Percentiles rank a stretch among this genome's conserved stretches.
Evolutionary conservation across 2,329 filamentous ascomycete species (phyloP).

Genomic region (Zasmidium cellare): DNA sequence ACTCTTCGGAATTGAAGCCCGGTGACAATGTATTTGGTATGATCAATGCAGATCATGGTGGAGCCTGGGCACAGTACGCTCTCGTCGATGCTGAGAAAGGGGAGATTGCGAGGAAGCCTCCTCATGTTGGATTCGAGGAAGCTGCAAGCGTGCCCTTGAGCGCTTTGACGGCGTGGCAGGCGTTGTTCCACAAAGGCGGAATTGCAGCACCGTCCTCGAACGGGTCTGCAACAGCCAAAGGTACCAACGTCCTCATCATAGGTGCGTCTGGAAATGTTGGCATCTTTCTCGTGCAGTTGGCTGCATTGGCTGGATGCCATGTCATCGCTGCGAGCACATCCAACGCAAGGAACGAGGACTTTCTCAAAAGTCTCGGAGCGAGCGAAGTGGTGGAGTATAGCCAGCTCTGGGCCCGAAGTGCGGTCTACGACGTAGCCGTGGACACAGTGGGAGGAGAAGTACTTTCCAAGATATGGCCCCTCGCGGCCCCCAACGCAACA

Average conservation of each 20-base stretch:
- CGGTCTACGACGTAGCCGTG: slow-evolving; percentile 13
- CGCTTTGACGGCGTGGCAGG: slow-evolving; percentile 45
- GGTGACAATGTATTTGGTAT: slow-evolving; percentile 41
- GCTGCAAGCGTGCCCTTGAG: slow-evolving; percentile 43
- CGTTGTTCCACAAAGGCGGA: slow-evolving; percentile 34
- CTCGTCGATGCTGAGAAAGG: slow-evolving; percentile 24
- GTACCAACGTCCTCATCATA: slow-evolving; percentile 40
- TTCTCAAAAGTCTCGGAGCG: slow-evolving; percentile 37
- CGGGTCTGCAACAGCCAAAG: slow-evolving; percentile 6
- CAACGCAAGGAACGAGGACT: slow-evolving; percentile 31
- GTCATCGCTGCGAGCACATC: slow-evolving; percentile 38
- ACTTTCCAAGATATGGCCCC: neutral
- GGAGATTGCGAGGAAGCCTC: slow-evolving; percentile 39
- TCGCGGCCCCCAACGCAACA: neutral
- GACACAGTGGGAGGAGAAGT: slow-evolving; percentile 11
- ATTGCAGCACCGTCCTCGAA: neutral
- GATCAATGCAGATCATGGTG: slow-evolving; percentile 29
- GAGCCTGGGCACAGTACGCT: slow-evolving; percentile 37
- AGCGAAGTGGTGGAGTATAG: slow-evolving; percentile 42
- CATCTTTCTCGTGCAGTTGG: slow-evolving; percentile 43
- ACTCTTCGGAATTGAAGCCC: slow-evolving; percentile 30
- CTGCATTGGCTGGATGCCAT: slow-evolving; percentile 37
- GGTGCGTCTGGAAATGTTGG: slow-evolving; percentile 44
- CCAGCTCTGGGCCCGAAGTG: neutral
- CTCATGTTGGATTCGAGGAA: slow-evolving; percentile 36